Evolutionary conservation across 1,284 basidiomycete genomes (phyloP).

Genomic region (Cryptococcus jaspeensis): DNA sequence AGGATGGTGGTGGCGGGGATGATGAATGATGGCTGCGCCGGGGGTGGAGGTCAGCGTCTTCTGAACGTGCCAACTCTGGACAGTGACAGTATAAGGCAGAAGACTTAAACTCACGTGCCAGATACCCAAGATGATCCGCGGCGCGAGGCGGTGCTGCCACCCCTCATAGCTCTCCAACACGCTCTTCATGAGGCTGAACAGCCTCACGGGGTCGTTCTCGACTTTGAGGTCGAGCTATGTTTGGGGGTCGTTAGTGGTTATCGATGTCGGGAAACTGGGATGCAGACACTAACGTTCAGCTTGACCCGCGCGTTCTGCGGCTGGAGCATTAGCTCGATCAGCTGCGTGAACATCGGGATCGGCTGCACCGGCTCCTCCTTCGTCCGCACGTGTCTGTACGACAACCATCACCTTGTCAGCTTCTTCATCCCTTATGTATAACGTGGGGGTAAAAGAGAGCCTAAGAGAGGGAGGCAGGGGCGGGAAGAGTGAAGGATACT

Average conservation of each 20-base stretch:
- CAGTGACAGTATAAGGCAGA: not conserved
- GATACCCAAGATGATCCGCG: constrained; percentile 78
- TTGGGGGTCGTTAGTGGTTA: constrained; percentile 68
- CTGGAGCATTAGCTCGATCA: constrained; percentile 75
- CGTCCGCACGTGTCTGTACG: constrained; percentile 66
- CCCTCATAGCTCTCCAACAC: constrained; percentile 67
- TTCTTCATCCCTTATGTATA: too few relatives aligned
- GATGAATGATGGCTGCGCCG: constrained; percentile 80
- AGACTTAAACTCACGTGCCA: constrained; percentile 49
- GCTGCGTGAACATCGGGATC: constrained; percentile 84
- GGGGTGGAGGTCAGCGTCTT: not conserved
- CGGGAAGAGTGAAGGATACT: constrained; percentile 12
- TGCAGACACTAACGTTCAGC: constrained; percentile 65
- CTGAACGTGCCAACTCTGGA: not conserved
- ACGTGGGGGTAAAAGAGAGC: too few relatives aligned
- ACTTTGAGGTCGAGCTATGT: constrained; percentile 63
- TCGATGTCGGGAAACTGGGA: too few relatives aligned
- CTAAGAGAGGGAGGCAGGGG: not conserved
- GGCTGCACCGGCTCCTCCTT: constrained; percentile 74
- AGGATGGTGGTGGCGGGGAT: constrained; percentile 69
- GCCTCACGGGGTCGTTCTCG: constrained; percentile 81
- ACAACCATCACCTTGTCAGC: not conserved
- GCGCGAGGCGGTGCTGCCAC: constrained; percentile 80
- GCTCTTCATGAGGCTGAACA: constrained; percentile 81
- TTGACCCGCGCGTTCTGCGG: constrained; percentile 63